Percentiles rank a stretch among this genome's conserved stretches.
Conservation (phyloP, 2,329 filamentous ascomycete genomes). For the Fusarium concolor region DNA sequence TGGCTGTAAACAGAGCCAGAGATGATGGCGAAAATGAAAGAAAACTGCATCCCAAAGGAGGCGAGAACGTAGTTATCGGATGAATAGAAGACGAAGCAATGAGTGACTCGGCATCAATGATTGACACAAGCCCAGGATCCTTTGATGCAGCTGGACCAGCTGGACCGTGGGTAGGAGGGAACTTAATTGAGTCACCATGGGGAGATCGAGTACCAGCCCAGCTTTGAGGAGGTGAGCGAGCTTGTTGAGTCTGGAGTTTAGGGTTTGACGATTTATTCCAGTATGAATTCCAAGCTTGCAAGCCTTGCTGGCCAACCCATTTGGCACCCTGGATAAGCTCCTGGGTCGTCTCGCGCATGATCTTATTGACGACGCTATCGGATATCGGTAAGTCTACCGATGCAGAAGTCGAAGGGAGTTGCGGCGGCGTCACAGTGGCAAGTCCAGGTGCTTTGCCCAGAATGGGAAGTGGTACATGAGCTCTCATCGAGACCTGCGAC, state of each 20-base stretch:
- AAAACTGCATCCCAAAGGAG: constrained; percentile 82
- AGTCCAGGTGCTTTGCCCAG: constrained; percentile 67
- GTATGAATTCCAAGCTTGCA: constrained; percentile 83
- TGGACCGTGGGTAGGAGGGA: constrained; percentile 80
- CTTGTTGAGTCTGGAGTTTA: constrained; percentile 57
- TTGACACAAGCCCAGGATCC: constrained; percentile 79
- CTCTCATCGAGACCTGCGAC: constrained; percentile 76
- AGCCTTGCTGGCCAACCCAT: constrained; percentile 81
- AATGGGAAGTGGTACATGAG: constrained; percentile 68
- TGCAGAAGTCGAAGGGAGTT: constrained; percentile 74
- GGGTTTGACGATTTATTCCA: constrained; percentile 70
- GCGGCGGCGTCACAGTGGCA: constrained; percentile 73
- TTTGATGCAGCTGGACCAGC: constrained; percentile 66
- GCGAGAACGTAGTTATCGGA: constrained; percentile 76
- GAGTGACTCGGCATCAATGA: constrained; percentile 76
- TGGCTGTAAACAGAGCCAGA: constrained; percentile 80
- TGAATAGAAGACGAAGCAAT: constrained; percentile 64
- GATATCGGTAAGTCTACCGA: constrained; percentile 78
- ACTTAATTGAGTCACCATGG: constrained; percentile 64
- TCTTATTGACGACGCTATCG: constrained; percentile 78
- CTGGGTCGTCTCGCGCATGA: constrained; percentile 83
- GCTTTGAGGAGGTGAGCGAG: constrained; percentile 60
- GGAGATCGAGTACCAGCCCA: constrained; percentile 60
- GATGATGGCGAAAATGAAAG: constrained; percentile 82
- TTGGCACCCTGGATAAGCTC: constrained; percentile 79